Evolutionary conservation across 306 rosid species (phyloP).

Genomic region (Cucurbita ficifolia): DNA sequence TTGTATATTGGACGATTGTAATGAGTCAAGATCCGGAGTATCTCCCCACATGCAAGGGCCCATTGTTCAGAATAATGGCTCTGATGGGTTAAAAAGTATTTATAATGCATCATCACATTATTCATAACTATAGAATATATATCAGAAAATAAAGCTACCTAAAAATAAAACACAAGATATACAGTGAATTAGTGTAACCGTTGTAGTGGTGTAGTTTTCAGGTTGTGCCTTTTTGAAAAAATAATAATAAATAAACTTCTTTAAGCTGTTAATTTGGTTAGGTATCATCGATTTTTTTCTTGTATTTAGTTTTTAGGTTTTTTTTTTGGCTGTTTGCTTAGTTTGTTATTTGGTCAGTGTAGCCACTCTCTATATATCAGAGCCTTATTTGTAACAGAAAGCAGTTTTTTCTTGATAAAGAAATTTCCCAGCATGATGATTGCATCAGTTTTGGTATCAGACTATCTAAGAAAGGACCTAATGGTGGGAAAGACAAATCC

Average conservation of each 20-base stretch:
- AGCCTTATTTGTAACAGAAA: neutral
- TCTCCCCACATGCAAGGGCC: slow-evolving; percentile 96
- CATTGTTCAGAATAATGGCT: slow-evolving; percentile 91
- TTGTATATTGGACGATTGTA: slow-evolving; percentile 91
- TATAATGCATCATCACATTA: slow-evolving; percentile 6
- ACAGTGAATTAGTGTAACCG: neutral
- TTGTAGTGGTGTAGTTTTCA: neutral
- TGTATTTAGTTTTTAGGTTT: neutral
- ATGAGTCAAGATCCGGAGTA: slow-evolving; percentile 87
- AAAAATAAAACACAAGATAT: neutral
- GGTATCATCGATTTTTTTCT: neutral
- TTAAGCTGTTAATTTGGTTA: neutral
- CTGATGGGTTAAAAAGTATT: slow-evolving; percentile 25
- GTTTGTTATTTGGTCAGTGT: neutral
- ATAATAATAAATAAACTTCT: too few relatives aligned
- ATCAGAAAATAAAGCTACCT: neutral
- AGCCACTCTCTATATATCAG: neutral
- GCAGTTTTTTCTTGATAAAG: neutral
- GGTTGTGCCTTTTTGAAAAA: too few relatives aligned
- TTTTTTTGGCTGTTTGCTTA: neutral
- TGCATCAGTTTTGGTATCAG: neutral
- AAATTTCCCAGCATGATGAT: neutral
- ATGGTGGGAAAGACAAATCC: too few relatives aligned
- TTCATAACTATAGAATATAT: neutral
- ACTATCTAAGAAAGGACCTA: too few relatives aligned